Percentiles rank a stretch among this genome's conserved stretches.
Evolutionary conservation across 140 eudicot species (phyloP).

Genomic region (Bidens hawaiensis): DNA sequence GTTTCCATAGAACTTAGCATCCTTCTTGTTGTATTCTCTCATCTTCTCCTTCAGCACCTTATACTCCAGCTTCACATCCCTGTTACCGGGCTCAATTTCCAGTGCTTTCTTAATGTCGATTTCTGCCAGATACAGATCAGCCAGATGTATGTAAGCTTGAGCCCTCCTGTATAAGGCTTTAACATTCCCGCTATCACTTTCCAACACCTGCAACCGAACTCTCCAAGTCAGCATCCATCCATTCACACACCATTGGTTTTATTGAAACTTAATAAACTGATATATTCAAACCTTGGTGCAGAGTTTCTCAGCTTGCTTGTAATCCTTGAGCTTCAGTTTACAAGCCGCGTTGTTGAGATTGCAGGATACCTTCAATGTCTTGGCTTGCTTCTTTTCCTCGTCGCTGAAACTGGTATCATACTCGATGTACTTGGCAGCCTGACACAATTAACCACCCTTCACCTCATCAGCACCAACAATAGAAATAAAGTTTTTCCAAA

Average conservation of each 20-base stretch:
- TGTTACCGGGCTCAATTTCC: constrained; percentile 84
- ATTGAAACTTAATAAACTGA: too few species aligned
- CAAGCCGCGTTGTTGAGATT: constrained; percentile 88
- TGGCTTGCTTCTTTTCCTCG: constrained; percentile 81
- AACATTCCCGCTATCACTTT: constrained; percentile 73
- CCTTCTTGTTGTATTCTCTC: constrained; percentile 58
- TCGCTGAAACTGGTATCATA: constrained; percentile 67
- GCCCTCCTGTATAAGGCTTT: constrained; percentile 94
- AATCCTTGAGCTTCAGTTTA: constrained; percentile 81
- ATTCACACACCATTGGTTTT: too few species aligned
- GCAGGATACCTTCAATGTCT: constrained; percentile 62
- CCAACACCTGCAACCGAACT: too few species aligned
- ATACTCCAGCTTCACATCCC: constrained; percentile 70
- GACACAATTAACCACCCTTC: constrained; percentile 1
- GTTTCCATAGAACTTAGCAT: constrained; percentile 61
- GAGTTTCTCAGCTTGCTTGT: constrained; percentile 86
- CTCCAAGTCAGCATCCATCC: too few species aligned
- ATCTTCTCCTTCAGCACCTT: constrained; percentile 57
- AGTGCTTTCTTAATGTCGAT: constrained; percentile 83
- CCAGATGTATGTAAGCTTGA: constrained; percentile 71
- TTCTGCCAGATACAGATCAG: constrained; percentile 81
- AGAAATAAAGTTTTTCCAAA: neutral
- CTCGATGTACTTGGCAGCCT: constrained; percentile 83
- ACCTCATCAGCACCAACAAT: neutral
- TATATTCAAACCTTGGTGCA: too few species aligned